Evolutionary conservation across 805 yeast species (phyloP).

Genomic region (Ogataea nakhonphanomensis): DNA sequence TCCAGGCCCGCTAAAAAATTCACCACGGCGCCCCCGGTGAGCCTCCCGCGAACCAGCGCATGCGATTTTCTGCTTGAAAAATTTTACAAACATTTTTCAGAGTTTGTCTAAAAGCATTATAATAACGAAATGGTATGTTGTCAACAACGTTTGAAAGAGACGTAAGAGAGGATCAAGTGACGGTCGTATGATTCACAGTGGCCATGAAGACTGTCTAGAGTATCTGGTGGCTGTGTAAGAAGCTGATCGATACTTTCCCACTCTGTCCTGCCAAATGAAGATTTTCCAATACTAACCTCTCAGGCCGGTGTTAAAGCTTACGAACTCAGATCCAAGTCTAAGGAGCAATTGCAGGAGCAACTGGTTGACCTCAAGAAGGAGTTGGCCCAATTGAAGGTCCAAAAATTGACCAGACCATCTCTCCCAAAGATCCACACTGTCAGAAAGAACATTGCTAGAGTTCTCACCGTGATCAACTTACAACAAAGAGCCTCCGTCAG

Average conservation of each 20-base stretch:
- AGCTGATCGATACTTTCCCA: too few species aligned
- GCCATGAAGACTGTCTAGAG: neutral
- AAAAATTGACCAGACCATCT: constrained; percentile 88
- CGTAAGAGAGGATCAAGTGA: neutral
- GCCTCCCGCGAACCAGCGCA: neutral
- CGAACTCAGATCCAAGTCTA: constrained; percentile 96
- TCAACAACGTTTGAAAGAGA: neutral
- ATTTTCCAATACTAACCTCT: constrained; percentile 3
- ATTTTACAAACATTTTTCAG: constrained; percentile 9
- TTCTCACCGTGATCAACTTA: constrained; percentile 93
- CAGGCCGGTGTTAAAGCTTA: constrained; percentile 90
- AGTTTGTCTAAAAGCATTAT: constrained; percentile 12
- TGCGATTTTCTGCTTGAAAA: constrained; percentile 11
- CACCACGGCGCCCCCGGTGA: neutral
- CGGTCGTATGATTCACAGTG: neutral
- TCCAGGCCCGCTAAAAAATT: constrained; percentile 1
- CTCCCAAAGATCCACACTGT: constrained; percentile 95
- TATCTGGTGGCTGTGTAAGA: neutral
- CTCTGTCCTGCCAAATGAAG: neutral
- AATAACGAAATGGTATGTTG: constrained; percentile 20
- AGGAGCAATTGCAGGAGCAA: constrained; percentile 93
- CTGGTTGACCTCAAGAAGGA: constrained; percentile 95
- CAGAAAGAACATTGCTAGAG: constrained; percentile 98
- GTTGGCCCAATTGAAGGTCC: constrained; percentile 93
- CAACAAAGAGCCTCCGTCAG: constrained; percentile 94